A percentile compares a stretch with the other conserved stretches of the same genome.
These are phyloP conservation scores for Penicillium cinerascens DNA, from an alignment of 495 filamentous ascomycete genomes.

Conservation along the genomic window DNA sequence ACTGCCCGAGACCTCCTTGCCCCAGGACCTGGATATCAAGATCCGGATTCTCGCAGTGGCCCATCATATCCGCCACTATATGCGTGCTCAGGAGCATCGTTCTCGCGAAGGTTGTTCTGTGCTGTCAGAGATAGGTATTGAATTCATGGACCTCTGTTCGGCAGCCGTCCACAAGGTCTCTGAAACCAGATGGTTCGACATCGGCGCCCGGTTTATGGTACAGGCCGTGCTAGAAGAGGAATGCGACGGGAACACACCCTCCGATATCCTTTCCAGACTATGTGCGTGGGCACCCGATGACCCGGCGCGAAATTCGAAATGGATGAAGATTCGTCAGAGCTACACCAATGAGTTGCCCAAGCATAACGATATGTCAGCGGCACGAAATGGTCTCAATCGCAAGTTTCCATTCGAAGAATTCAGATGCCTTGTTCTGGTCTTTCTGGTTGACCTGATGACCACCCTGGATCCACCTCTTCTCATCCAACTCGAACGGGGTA, in stretches of 20 bases:
- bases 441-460: slow-evolving; percentile 35
- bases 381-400: slow-evolving; percentile 1
- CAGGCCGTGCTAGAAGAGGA: slow-evolving; percentile 51
- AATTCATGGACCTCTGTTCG: slow-evolving; percentile 49
- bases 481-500: slow-evolving; percentile 44
- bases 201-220: slow-evolving; percentile 46
- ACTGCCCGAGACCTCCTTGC: slow-evolving; percentile 1
- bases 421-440: slow-evolving; percentile 20
- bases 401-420: slow-evolving; percentile 20
- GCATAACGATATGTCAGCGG: background rate
- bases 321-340: slow-evolving; percentile 8
- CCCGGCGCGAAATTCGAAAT: slow-evolving; percentile 1
- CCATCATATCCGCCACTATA: slow-evolving; percentile 9
- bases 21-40: slow-evolving; percentile 30
- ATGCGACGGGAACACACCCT: slow-evolving; percentile 22
- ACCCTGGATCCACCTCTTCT: slow-evolving; percentile 39
- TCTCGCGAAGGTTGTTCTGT: slow-evolving; percentile 4
- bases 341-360: slow-evolving; percentile 16
- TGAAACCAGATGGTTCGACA: slow-evolving; percentile 36
- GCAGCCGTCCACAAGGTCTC: slow-evolving; percentile 23
- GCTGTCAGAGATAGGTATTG: slow-evolving; percentile 39
- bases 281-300: slow-evolving; percentile 26
- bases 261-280: slow-evolving; percentile 21
- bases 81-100: background rate
- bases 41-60: slow-evolving; percentile 22